These are phyloP conservation scores for Prunus salicina DNA, from an alignment of 306 rosid genomes.

Conservation along the genomic window DNA sequence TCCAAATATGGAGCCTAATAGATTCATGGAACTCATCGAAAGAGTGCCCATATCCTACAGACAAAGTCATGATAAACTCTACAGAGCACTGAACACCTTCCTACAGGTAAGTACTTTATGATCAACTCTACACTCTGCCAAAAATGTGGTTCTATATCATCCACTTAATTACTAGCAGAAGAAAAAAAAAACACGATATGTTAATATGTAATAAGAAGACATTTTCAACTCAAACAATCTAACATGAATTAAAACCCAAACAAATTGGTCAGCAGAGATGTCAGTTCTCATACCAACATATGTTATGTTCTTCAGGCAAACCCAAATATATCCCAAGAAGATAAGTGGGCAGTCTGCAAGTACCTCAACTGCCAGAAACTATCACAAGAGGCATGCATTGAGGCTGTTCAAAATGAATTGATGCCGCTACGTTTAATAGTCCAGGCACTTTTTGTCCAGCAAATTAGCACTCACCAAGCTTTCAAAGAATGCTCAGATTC, in stretches of 20 bases:
- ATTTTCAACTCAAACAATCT: no score
- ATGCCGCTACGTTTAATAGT: slow-evolving; percentile 89
- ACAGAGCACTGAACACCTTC: slow-evolving; percentile 55
- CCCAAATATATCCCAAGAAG: slow-evolving; percentile 58
- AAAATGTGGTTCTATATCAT: no score
- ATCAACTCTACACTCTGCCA: background rate
- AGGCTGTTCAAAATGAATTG: slow-evolving; percentile 85
- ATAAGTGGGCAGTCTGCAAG: slow-evolving; percentile 75
- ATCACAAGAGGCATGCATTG: slow-evolving; percentile 80
- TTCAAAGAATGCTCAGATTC: slow-evolving; percentile 86
- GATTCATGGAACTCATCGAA: slow-evolving; percentile 77
- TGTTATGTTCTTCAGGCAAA: slow-evolving; percentile 44
- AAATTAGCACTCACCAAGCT: slow-evolving; percentile 71
- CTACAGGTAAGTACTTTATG: slow-evolving; percentile 45
- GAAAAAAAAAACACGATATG: background rate
- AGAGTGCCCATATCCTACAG: slow-evolving; percentile 57
- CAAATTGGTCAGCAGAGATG: no score
- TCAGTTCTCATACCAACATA: no score
- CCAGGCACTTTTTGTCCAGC: slow-evolving; percentile 84
- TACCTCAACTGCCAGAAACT: slow-evolving; percentile 69
- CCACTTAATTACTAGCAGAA: no score
- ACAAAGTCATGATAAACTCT: slow-evolving; percentile 71
- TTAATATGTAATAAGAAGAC: background rate
- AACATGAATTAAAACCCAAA: no score
- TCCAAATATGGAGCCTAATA: slow-evolving; percentile 42